Conservation (phyloP, 208 protist genomes). For the Acanthamoeba sp. region DNA sequence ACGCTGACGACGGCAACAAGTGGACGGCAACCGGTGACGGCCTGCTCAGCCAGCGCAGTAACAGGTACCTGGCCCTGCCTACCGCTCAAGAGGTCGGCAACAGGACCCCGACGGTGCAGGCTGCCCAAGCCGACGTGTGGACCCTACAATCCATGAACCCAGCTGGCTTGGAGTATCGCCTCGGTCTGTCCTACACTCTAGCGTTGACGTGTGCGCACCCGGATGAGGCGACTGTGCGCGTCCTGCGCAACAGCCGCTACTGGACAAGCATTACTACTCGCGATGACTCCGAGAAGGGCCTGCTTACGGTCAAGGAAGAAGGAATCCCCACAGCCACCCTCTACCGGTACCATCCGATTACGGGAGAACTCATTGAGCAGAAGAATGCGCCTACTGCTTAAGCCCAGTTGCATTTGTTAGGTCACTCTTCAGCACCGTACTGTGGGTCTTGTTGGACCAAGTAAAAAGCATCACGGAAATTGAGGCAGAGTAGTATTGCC, state of each 20-base stretch:
- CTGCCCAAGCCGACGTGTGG: neutral
- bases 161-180: slow-evolving; percentile 9
- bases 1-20: neutral
- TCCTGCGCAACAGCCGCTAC: neutral
- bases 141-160: neutral
- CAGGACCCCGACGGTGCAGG: slow-evolving; percentile 8
- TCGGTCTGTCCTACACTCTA: slow-evolving; percentile 11
- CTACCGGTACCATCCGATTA: slow-evolving; percentile 3
- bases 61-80: neutral
- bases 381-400: neutral
- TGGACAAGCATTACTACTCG: neutral
- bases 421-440: too few species aligned
- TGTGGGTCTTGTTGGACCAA: too few species aligned
- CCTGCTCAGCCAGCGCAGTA: slow-evolving; percentile 1
- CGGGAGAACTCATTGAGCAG: slow-evolving; percentile 2
- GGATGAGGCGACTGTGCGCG: slow-evolving; percentile 15
- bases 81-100: neutral
- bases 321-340: neutral
- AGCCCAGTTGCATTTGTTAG: too few species aligned
- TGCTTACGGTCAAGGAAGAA: slow-evolving; percentile 1
- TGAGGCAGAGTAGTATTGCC: too few species aligned
- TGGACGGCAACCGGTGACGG: neutral
- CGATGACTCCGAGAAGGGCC: neutral
- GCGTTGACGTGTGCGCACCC: neutral
- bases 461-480: too few species aligned